Evolutionary conservation across 352 stramenopile genomes (phyloP), one percentile per base, ranked within the genome.

Genomic region (Pythium sukuiense): DNA sequence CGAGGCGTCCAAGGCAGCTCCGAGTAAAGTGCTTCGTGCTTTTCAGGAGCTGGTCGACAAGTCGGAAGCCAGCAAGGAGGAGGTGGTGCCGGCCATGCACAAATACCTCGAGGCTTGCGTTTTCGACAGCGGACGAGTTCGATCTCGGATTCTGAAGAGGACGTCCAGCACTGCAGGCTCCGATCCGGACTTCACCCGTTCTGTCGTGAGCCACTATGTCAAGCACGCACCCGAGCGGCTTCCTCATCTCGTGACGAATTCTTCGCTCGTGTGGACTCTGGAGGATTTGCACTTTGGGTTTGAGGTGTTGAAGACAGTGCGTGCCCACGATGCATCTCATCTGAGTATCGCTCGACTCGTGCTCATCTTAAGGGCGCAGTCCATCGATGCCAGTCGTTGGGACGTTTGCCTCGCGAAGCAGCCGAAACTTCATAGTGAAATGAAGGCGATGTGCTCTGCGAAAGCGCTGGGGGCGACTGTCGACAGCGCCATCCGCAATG

Each of bases 71-170:
- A 54, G 64, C 45, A 33, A 30, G n/a, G 55, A 62, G 7, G 41
- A 62, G 45, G 27, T 58, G n/a, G 45, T 68, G 8, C 61, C 29
- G 74, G 85, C 61, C 67, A 76, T 29, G 63, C 70, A n/a, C 71
- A 91, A 52, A 50, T 95, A 95, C 60, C 54, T 95, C 3, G 84
- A 95, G 56, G 85, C 81, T 12, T 91, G 92, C 32, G 76, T 92
- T 27, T 95, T 93, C 18, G 43, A 50, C 6, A 50, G 43, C 9
- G 43, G 43, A 30, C 29, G 43, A 50, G 43, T 57, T 54, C 48
- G 30, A 59, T 49, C 18, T 14, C 39, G 26, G 54, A 68, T 58
- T 13, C 26, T 46, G 54, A 59, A 48, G 43, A 54, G 81, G 8
- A 39, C 49, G 24, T 11, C 49, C 1, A 55, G 11, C 26, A 39